These are phyloP conservation scores for Ceratobasidium sp. DNA, from an alignment of 1,284 basidiomycete genomes.

Conservation along the genomic window DNA sequence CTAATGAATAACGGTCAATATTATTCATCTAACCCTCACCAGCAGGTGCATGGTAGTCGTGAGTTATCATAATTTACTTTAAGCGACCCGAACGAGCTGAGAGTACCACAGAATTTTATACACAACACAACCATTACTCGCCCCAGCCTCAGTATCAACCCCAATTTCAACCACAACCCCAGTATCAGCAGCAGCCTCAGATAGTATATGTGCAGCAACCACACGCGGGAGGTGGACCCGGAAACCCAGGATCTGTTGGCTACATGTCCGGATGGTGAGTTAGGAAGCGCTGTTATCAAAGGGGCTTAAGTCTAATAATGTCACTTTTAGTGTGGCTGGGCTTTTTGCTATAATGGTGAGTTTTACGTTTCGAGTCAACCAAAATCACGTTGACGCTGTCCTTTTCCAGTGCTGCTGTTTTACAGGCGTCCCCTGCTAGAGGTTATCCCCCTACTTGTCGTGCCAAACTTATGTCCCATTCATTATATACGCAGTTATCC, in stretches of 20 bases:
- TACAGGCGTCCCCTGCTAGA: conserved; percentile 19
- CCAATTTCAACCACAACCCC: too few species aligned
- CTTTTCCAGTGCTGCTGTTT: conserved; percentile 23
- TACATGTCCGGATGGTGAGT: conserved; percentile 30
- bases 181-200: too few species aligned
- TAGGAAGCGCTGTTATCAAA: too few species aligned
- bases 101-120: neutral
- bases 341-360: conserved; percentile 20
- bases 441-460: neutral
- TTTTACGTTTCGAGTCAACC: neutral
- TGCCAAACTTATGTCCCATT: neutral
- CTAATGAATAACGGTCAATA: conserved; percentile 12
- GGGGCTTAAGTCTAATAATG: neutral
- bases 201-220: conserved; percentile 31
- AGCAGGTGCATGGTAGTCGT: conserved; percentile 28
- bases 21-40: conserved; percentile 22
- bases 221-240: neutral
- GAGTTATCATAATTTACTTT: neutral
- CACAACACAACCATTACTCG: conserved; percentile 30
- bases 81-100: too few species aligned
- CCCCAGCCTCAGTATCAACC: too few species aligned
- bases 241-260: neutral
- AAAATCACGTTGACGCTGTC: neutral
- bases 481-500: conserved; percentile 23
- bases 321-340: conserved; percentile 15